Base-by-base conservation (phyloP, 2,329 filamentous ascomycete genomes). In the Microdochium paspali region DNA sequence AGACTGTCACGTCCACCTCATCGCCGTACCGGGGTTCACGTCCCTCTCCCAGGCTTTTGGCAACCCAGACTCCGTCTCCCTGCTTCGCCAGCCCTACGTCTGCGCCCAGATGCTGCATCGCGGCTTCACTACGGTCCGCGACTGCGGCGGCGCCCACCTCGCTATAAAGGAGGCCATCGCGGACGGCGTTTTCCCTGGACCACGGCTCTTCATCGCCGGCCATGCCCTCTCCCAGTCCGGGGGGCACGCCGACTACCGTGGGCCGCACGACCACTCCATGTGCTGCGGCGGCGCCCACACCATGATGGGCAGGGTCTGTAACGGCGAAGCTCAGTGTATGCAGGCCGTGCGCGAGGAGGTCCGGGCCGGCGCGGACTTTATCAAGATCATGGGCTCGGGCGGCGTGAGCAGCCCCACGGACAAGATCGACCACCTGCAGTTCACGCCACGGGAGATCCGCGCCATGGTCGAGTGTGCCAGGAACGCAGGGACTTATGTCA, bases 321-420 rank as follows among this genome's bases (percentile, higher is more conserved):
- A 79, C 53, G 72, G 74, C 1, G 70, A 74, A 1, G 59, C 72
- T 1, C 67, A 75, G 49, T 78, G 75, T 54, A 62, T 74, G 47
- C 67, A 67, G 45, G 69, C 64, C 25, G 69, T 69, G 1, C 65
- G 76, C 6, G 73, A 79, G 48, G 68, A 78, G 55, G 54, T 80
- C 1, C 61, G 75, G 2, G 61, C 59, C 12, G 75, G 76, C 1
- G 66, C 70, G 1, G 72, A 79, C 54, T 78, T 79, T 52, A 69
- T 80, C 59, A 80, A 79, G 58, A 74, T 80, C 52, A 78, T 79
- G 74, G 64, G 66, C 2, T 68, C 67, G 1, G 75, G 76, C 1
- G 76, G 76, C 9, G 74, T 79, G 4, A 65, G 70, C 2, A 72
- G 66, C 32, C 73, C 72, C 1, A 76, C 72, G 0, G 76, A 79